Base-by-base conservation (phyloP, 2,329 filamentous ascomycete genomes). In the Fusarium acutatum region DNA sequence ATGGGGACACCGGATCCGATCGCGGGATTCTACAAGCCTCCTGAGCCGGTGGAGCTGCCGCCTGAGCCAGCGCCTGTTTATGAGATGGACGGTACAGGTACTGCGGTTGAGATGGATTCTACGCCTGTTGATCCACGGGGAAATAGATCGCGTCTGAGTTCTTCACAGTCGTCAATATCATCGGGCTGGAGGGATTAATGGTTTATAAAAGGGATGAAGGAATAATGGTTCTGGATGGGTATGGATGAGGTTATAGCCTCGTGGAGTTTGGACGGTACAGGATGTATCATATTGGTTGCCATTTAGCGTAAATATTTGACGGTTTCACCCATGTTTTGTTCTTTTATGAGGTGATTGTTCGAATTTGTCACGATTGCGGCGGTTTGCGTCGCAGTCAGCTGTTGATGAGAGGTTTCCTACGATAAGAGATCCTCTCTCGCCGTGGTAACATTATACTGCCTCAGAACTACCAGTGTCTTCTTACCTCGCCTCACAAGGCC, bases 71-170 rank as follows among this genome's bases (percentile, higher is more conserved):
- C 40, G 15, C 43, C 58, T 24, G 52, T 74, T 13, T 75, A 68
- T 8, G 77, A 80, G 69, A 78, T 80, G 77, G 77, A 79, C 8
- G 72, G 75, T 1, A 69, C 69, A 6, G 52, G 60, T 1, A 37
- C 54, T 5, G 52, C 50, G n/a, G 50, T 69, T 7, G 78, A 79
- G 59, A 64, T 72, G 71, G 61, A 57, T 12, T 57, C 60, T 28
- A 62, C 60, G 3, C 72, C 72, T 17, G 49, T 68, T 12, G 64
- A 68, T n/a, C 24, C 50, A 17, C 34, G 50, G 15, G 50, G 24
- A 5, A 28, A 37, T 10, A 54, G 50, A 14, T 40, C 50, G 11
- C 50, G 50, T 3, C n/a, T 38, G 50, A 54, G 34, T 40, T 54
- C 50, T 5, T 54, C 50, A 2, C 50, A 54, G 2, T 54, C 50